Percentiles rank a stretch among this genome's conserved stretches.
phyloP scores from a whole-genome alignment of 2,329 filamentous ascomycete genomes.

The Plenodomus tracheiphilus region DNA sequence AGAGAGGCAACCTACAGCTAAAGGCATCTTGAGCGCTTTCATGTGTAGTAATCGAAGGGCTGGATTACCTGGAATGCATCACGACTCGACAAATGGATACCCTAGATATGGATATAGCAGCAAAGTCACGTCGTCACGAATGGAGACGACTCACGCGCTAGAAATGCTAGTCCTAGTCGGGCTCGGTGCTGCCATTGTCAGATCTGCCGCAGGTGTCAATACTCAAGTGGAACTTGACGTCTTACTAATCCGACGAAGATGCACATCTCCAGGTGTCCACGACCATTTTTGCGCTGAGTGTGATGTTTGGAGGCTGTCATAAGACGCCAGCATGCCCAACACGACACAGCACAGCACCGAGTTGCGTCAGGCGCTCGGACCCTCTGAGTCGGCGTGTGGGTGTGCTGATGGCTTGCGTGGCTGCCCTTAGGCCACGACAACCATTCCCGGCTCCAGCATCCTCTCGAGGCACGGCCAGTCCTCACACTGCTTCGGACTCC shows the following conservation, averaged over 20 bases:
- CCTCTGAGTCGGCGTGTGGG: slow-evolving; percentile 1
- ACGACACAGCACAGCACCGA: too few relatives aligned
- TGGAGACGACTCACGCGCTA: slow-evolving; percentile 5
- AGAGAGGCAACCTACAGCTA: slow-evolving; percentile 27
- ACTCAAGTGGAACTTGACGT: neutral
- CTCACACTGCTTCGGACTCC: neutral
- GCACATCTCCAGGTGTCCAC: too few relatives aligned
- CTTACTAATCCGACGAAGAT: too few relatives aligned
- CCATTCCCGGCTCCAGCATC: neutral
- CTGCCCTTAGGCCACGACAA: slow-evolving; percentile 21
- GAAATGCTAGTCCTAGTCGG: slow-evolving; percentile 16
- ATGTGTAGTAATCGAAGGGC: too few relatives aligned
- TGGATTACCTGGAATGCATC: neutral
- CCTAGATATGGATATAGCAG: too few relatives aligned
- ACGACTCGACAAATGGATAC: neutral
- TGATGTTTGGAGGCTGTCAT: too few relatives aligned
- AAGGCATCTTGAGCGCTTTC: slow-evolving; percentile 34
- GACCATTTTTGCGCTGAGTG: too few relatives aligned
- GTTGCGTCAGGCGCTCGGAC: slow-evolving; percentile 12
- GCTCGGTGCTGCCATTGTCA: slow-evolving; percentile 9
- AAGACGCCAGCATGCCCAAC: too few relatives aligned
- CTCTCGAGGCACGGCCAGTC: neutral
- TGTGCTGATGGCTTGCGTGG: slow-evolving; percentile 14
- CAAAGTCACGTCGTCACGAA: slow-evolving; percentile 7
- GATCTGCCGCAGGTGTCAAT: neutral